phyloP scores from a whole-genome alignment of 768 basidiomycete genomes.

The Xerocomus spinulosus region DNA sequence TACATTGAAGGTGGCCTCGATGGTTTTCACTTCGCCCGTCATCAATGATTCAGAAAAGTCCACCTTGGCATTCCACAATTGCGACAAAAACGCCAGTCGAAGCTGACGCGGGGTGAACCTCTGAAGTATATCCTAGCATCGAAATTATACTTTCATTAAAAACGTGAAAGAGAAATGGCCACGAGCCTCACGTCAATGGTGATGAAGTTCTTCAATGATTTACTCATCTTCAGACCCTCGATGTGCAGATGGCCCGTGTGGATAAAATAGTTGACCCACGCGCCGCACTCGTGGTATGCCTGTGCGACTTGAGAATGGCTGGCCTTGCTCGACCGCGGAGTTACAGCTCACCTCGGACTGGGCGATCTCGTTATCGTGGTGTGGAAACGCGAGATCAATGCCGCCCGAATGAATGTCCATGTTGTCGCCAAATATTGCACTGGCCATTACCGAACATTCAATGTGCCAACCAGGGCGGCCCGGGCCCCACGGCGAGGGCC shows the following conservation, averaged over 20 bases:
- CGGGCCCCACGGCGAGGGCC: slow-evolving; percentile 92
- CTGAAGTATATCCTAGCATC: slow-evolving; percentile 72
- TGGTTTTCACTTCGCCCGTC: slow-evolving; percentile 82
- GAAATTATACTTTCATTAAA: slow-evolving; percentile 3
- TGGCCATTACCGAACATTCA: slow-evolving; percentile 97
- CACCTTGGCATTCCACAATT: slow-evolving; percentile 88
- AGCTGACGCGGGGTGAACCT: slow-evolving; percentile 84
- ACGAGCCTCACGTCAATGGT: slow-evolving; percentile 76
- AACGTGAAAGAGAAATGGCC: background rate
- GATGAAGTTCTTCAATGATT: slow-evolving; percentile 98
- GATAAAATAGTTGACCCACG: slow-evolving; percentile 99
- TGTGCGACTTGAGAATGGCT: slow-evolving; percentile 30
- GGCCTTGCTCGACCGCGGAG: background rate
- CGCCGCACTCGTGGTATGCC: slow-evolving; percentile 88
- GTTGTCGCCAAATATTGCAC: slow-evolving; percentile 78
- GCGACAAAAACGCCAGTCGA: slow-evolving; percentile 84
- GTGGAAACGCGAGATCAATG: slow-evolving; percentile 95
- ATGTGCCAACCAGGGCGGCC: slow-evolving; percentile 99
- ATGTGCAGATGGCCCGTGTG: slow-evolving; percentile 99
- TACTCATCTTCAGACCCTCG: slow-evolving; percentile 98
- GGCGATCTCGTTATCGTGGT: slow-evolving; percentile 98
- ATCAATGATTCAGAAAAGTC: slow-evolving; percentile 91
- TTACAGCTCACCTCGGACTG: slow-evolving; percentile 75
- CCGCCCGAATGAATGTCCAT: slow-evolving; percentile 99
- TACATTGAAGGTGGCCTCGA: slow-evolving; percentile 85